Conservation (phyloP, 1,284 basidiomycete genomes). For the Pulveroboletus sp. region DNA sequence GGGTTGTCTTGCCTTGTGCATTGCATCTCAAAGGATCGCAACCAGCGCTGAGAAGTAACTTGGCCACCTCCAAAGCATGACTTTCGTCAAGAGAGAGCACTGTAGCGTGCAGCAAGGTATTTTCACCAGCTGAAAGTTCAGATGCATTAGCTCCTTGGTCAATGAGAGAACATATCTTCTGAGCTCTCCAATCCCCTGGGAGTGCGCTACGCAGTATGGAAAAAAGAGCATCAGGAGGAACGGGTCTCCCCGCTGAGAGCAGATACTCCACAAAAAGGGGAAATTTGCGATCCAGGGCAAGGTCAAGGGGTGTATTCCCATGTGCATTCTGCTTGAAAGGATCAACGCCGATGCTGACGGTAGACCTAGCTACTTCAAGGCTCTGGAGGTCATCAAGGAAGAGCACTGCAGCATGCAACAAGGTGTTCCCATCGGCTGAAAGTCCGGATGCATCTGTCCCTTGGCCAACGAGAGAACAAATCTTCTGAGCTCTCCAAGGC, state of each 20-base stretch:
- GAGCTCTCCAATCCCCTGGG: neutral
- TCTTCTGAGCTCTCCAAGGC: neutral
- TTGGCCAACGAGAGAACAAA: neutral
- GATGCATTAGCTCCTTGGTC: neutral
- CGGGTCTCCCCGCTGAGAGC: neutral
- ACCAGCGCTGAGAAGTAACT: neutral
- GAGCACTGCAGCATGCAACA: neutral
- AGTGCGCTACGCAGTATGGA: neutral
- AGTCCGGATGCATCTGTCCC: neutral
- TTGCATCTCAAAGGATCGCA: neutral
- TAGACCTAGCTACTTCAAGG: neutral
- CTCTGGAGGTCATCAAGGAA: neutral
- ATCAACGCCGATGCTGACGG: neutral
- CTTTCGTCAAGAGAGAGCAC: too few relatives aligned
- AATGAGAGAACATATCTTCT: neutral
- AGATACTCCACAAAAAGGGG: neutral
- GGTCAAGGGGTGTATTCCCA: neutral
- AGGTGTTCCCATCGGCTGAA: neutral
- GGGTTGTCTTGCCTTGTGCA: neutral
- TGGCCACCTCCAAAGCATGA: neutral
- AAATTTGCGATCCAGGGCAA: neutral
- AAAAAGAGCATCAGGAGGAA: neutral
- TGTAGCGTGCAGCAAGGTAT: neutral
- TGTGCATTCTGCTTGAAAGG: too few relatives aligned
- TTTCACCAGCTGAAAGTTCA: neutral